Evolutionary conservation across 805 yeast genomes (phyloP).

Genomic region (Candida qinlingensis): DNA sequence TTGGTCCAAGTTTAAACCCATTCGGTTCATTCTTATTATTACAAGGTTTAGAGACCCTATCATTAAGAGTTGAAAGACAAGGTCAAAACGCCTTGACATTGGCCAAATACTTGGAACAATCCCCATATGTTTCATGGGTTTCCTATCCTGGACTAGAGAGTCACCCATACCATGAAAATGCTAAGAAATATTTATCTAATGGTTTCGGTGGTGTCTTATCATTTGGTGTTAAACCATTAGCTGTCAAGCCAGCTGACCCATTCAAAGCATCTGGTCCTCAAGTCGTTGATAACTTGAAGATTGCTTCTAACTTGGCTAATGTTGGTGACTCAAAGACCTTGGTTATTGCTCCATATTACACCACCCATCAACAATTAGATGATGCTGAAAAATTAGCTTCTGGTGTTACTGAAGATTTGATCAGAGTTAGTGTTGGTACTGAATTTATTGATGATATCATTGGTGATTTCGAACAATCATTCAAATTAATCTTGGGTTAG

Average conservation of each 20-base stretch:
- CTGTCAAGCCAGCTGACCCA: constrained; percentile 46
- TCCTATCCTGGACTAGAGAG: constrained; percentile 86
- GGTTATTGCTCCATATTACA: constrained; percentile 92
- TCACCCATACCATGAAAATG: constrained; percentile 71
- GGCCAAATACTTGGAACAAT: constrained; percentile 69
- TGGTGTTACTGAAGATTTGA: constrained; percentile 85
- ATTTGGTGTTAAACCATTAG: constrained; percentile 75
- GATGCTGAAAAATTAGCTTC: constrained; percentile 76
- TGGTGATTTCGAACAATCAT: constrained; percentile 83
- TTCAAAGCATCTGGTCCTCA: constrained; percentile 75
- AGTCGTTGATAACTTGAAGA: constrained; percentile 76
- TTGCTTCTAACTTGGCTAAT: constrained; percentile 91
- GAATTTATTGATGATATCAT: constrained; percentile 90
- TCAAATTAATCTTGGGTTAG: constrained; percentile 49
- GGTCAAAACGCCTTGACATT: constrained; percentile 74
- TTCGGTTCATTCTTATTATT: constrained; percentile 80
- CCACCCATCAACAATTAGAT: constrained; percentile 88
- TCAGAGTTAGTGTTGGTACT: constrained; percentile 87
- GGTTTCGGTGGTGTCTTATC: constrained; percentile 88
- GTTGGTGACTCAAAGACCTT: constrained; percentile 96
- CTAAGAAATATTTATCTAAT: constrained; percentile 73
- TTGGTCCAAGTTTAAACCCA: constrained; percentile 87
- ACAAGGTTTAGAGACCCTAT: constrained; percentile 92
- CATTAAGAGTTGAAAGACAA: constrained; percentile 92
- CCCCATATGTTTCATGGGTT: constrained; percentile 80